Percentiles rank a stretch among this genome's conserved stretches.
These are phyloP conservation scores for Aspergillus egyptiacus DNA, from an alignment of 495 filamentous ascomycete genomes.

Conservation along the genomic window DNA sequence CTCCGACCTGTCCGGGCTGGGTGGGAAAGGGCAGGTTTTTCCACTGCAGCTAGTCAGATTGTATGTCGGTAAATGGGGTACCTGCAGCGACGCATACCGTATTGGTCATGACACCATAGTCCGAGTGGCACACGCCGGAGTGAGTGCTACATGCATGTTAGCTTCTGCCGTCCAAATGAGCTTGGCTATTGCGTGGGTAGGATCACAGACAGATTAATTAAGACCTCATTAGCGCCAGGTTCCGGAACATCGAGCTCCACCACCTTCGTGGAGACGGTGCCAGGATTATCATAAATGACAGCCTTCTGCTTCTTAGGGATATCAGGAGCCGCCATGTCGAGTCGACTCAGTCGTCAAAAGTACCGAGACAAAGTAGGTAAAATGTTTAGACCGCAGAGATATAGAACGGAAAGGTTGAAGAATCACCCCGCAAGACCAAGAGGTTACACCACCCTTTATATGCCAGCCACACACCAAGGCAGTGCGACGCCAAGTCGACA, in stretches of 20 bases:
- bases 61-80: not conserved
- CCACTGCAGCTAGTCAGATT: constrained; percentile 36
- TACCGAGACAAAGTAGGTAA: too few species aligned
- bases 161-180: not conserved
- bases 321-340: constrained; percentile 15
- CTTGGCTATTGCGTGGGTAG: not conserved
- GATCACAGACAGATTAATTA: constrained; percentile 55
- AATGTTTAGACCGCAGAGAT: too few species aligned
- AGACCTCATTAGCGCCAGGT: constrained; percentile 57
- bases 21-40: constrained; percentile 54
- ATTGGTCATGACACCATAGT: constrained; percentile 58
- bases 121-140: constrained; percentile 66
- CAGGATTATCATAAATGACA: constrained; percentile 62
- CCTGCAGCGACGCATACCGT: constrained; percentile 22
- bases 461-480: not conserved
- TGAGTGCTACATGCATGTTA: constrained; percentile 48
- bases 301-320: constrained; percentile 65
- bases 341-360: not conserved
- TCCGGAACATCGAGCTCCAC: constrained; percentile 61
- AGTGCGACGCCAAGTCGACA: not conserved
- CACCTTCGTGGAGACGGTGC: constrained; percentile 61
- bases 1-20: constrained; percentile 58
- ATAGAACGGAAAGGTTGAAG: not conserved
- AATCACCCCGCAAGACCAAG: not conserved
- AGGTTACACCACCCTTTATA: not conserved